A percentile compares a stretch with the other conserved stretches of the same genome.
Conservation (phyloP, 345 rosid genomes). For the Psidium guajava region DNA sequence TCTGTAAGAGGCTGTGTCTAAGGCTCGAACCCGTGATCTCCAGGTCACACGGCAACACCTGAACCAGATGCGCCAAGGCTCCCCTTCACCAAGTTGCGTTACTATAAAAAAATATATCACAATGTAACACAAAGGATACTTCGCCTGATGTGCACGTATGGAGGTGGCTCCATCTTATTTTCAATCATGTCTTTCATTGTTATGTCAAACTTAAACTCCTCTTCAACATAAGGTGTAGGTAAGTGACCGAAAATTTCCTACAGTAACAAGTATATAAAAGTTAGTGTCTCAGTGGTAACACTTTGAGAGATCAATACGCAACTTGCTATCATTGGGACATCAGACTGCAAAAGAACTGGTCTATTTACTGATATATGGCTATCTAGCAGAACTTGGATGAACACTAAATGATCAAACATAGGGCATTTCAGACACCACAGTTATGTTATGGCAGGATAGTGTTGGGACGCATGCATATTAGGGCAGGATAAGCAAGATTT, state of each 20-base stretch:
- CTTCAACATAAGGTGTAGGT: slow-evolving; percentile 72
- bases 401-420: background rate
- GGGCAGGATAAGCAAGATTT: background rate
- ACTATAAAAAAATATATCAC: background rate
- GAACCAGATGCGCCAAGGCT: too few species aligned
- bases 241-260: slow-evolving; percentile 68
- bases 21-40: too few species aligned
- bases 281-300: background rate
- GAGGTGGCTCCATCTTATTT: slow-evolving; percentile 61
- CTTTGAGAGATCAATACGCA: background rate
- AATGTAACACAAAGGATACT: slow-evolving; percentile 56
- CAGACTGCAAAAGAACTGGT: background rate
- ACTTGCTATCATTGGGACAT: background rate
- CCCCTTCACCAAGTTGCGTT: too few species aligned
- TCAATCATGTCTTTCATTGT: slow-evolving; percentile 45
- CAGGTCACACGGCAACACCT: too few species aligned
- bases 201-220: slow-evolving; percentile 77
- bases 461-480: background rate
- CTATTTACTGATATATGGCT: background rate
- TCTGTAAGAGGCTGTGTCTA: too few species aligned
- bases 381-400: background rate
- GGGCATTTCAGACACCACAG: too few species aligned
- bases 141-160: slow-evolving; percentile 81
- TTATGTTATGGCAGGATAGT: too few species aligned
- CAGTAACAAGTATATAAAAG: slow-evolving; percentile 2